These are phyloP conservation scores for Ballota nigra DNA, from an alignment of 257 asterid genomes.

Conservation along the genomic window DNA sequence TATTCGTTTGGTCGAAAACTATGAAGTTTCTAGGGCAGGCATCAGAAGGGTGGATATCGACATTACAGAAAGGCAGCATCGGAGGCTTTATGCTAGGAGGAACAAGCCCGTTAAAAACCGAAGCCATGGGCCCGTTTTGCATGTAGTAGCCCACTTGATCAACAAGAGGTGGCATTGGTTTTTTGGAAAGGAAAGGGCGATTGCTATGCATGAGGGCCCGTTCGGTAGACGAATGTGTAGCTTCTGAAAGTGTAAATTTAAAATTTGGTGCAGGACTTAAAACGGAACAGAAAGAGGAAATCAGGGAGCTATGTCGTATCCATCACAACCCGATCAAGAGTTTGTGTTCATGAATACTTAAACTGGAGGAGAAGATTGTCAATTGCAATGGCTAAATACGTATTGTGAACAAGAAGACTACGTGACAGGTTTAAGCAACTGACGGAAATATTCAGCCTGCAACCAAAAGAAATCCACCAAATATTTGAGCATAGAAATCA, in stretches of 20 bases:
- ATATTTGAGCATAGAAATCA: background rate
- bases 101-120: conserved; percentile 35
- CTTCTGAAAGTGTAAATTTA: background rate
- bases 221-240: conserved; percentile 8
- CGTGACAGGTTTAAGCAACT: conserved; percentile 93
- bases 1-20: conserved; percentile 59
- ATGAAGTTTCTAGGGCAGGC: conserved; percentile 71
- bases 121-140: conserved; percentile 34
- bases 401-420: conserved; percentile 42
- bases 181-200: conserved; percentile 32
- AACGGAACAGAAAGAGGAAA: conserved; percentile 20
- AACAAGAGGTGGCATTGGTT: conserved; percentile 40
- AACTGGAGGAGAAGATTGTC: conserved; percentile 16
- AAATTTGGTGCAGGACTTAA: conserved; percentile 9
- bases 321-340: conserved; percentile 23
- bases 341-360: conserved; percentile 2
- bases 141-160: conserved; percentile 39
- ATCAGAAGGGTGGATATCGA: conserved; percentile 51
- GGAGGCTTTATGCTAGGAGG: conserved; percentile 35
- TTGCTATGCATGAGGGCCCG: conserved; percentile 49
- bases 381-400: conserved; percentile 1
- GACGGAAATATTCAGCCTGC: conserved; percentile 94
- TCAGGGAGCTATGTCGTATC: conserved; percentile 32
- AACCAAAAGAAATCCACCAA: conserved; percentile 20
- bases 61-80: conserved; percentile 37